Percentiles rank a stretch among this genome's conserved stretches.
phyloP scores from a whole-genome alignment of 768 basidiomycete genomes.

The Leccinum fibrillosum region DNA sequence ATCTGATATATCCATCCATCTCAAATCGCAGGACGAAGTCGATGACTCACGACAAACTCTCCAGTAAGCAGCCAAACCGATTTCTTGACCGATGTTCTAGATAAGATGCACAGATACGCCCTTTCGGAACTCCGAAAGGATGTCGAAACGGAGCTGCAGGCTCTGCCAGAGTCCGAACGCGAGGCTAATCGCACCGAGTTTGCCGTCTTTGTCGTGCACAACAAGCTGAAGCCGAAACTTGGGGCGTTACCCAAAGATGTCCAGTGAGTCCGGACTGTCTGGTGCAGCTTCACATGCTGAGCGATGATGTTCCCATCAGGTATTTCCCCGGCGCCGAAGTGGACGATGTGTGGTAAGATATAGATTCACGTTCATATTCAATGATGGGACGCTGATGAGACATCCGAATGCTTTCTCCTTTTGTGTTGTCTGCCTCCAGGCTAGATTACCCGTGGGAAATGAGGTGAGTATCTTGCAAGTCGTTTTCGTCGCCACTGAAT shows the following conservation, averaged over 20 bases:
- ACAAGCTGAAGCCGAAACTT: slow-evolving; percentile 86
- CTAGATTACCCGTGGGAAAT: slow-evolving; percentile 86
- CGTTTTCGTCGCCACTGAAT: neutral
- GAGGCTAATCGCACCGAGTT: slow-evolving; percentile 78
- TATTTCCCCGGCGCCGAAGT: slow-evolving; percentile 85
- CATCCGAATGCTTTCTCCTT: neutral
- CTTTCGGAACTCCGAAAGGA: slow-evolving; percentile 87
- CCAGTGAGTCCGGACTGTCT: slow-evolving; percentile 43
- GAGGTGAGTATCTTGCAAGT: slow-evolving; percentile 42
- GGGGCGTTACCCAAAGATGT: slow-evolving; percentile 66
- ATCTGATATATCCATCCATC: slow-evolving; percentile 10
- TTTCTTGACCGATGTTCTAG: slow-evolving; percentile 1
- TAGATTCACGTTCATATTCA: neutral
- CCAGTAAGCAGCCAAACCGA: slow-evolving; percentile 48
- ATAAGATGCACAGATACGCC: slow-evolving; percentile 63
- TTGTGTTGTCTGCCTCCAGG: slow-evolving; percentile 39
- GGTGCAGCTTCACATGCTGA: slow-evolving; percentile 3
- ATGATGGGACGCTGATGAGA: slow-evolving; percentile 14
- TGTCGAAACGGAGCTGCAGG: slow-evolving; percentile 66
- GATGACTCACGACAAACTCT: slow-evolving; percentile 89
- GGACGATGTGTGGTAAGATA: slow-evolving; percentile 63
- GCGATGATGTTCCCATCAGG: slow-evolving; percentile 27
- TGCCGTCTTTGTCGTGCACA: slow-evolving; percentile 91
- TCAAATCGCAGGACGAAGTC: slow-evolving; percentile 65
- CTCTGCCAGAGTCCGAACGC: slow-evolving; percentile 68